A percentile compares a stretch with the other conserved stretches of the same genome.
Conservation (phyloP, 345 rosid genomes). For the Nephelium lappaceum region DNA sequence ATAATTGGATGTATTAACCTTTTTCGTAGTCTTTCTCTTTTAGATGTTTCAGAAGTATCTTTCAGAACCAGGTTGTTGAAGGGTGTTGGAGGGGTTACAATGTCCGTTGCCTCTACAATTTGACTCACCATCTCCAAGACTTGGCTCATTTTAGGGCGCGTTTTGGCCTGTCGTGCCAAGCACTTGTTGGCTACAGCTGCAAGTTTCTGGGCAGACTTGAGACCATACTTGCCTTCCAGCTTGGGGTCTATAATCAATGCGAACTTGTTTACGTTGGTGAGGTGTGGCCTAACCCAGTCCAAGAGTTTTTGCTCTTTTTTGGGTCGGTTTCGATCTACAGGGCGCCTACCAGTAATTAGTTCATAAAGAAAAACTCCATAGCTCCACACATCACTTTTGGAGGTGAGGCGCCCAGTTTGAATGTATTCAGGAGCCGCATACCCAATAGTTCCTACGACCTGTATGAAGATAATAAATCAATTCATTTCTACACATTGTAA, state of each 20-base stretch:
- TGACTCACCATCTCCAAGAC: slow-evolving; percentile 67
- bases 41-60: slow-evolving; percentile 41
- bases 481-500: slow-evolving; percentile 5
- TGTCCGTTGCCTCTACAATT: slow-evolving; percentile 53
- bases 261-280: slow-evolving; percentile 70
- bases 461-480: slow-evolving; percentile 16
- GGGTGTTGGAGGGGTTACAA: slow-evolving; percentile 39
- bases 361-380: slow-evolving; percentile 88
- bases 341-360: slow-evolving; percentile 91
- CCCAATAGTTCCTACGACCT: slow-evolving; percentile 95
- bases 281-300: slow-evolving; percentile 92
- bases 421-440: slow-evolving; percentile 95
- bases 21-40: slow-evolving; percentile 48
- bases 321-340: slow-evolving; percentile 79
- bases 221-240: slow-evolving; percentile 70
- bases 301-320: slow-evolving; percentile 83
- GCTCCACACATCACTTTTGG: slow-evolving; percentile 89
- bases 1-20: slow-evolving; percentile 48
- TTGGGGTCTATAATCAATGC: slow-evolving; percentile 74
- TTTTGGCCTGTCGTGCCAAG: slow-evolving; percentile 60
- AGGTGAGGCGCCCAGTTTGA: slow-evolving; percentile 82
- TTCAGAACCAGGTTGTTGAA: slow-evolving; percentile 36
- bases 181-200: slow-evolving; percentile 83
- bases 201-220: slow-evolving; percentile 69
- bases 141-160: slow-evolving; percentile 82